A percentile compares a stretch with the other conserved stretches of the same genome.
These are phyloP conservation scores for Penstemon davidsonii DNA, from an alignment of 257 asterid species.

Conservation along the genomic window DNA sequence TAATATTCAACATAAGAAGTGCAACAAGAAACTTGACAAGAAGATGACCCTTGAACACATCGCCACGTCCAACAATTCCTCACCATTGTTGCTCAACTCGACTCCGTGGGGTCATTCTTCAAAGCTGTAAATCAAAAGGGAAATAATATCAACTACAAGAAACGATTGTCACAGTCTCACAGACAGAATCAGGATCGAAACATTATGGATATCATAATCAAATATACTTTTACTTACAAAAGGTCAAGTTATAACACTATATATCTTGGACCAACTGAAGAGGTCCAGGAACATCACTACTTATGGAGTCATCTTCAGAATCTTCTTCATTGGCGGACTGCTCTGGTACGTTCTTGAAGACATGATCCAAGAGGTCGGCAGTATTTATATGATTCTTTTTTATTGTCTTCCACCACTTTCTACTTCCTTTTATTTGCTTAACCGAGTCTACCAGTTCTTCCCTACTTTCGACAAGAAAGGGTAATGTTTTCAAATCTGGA, in stretches of 20 bases:
- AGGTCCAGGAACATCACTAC: not conserved
- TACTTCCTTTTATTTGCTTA: slow-evolving; percentile 33
- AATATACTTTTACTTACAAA: not conserved
- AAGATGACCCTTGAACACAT: no score
- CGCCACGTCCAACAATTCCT: no score
- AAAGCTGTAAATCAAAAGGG: no score
- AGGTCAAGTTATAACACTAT: not conserved
- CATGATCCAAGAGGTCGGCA: slow-evolving; percentile 1
- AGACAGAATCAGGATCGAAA: no score
- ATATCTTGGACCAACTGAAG: not conserved
- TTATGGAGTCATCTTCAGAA: not conserved
- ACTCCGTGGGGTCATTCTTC: no score
- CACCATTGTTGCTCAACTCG: no score
- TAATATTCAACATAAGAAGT: no score
- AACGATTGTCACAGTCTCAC: no score
- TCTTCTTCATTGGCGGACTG: not conserved
- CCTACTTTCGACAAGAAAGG: slow-evolving; percentile 28
- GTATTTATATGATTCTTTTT: not conserved
- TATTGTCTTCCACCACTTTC: slow-evolving; percentile 25
- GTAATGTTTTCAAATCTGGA: slow-evolving; percentile 13
- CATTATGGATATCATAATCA: no score
- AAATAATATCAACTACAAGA: no score
- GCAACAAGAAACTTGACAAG: no score
- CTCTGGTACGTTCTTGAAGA: slow-evolving; percentile 22
- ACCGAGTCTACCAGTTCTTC: slow-evolving; percentile 17